Base-by-base conservation (phyloP, 176 grass and related monocot species). In the Carex parvula region DNA sequence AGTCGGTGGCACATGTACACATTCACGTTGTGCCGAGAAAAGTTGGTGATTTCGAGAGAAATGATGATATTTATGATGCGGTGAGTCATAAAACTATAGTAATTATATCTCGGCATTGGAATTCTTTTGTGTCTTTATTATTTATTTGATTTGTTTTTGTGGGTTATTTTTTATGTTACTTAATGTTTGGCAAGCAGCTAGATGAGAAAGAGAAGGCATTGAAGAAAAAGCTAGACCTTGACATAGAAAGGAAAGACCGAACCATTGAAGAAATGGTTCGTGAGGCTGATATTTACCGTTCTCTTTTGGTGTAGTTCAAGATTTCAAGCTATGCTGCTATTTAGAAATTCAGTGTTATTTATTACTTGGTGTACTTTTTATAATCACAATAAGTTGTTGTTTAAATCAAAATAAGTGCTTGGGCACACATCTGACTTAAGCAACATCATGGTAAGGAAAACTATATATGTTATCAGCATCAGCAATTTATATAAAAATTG, bases 181-280 rank as follows among this genome's bases (percentile, higher is more conserved):
- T 63, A 8, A 21, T 81, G 20, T 82, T 82, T 22, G 20, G 12
- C 8, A 66, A 64, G 18, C 79, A 98, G 91, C 85, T 95, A 46
- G 91, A 93, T 78, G 66, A 57, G 13, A 93, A 94, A 77, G 91
- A 94, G 74, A 98, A 62, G 62, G 84, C 93, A 86, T n/a, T 91
- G 85, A 93, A 94, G 90, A 89, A 93, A 85, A 94, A 94, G 61
- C 92, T 98, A 76, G 95, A 98, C 54, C 81, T 98, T n/a, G 92
- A 94, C 73, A 79, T 91, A 22, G 89, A 94, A 84, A 94, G 89
- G 72, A 98, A 86, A 87, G 89, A 98, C 55, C 84, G 89, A 90
- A 90, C 84, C 35, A 82, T 81, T 21, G 84, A 93, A 33, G 95
- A 98, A 85, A 98, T 93, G 95, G 32, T 84, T 83, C 86, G 37